Conservation (phyloP, 768 basidiomycete genomes). For the Filobasidium wieringae region DNA sequence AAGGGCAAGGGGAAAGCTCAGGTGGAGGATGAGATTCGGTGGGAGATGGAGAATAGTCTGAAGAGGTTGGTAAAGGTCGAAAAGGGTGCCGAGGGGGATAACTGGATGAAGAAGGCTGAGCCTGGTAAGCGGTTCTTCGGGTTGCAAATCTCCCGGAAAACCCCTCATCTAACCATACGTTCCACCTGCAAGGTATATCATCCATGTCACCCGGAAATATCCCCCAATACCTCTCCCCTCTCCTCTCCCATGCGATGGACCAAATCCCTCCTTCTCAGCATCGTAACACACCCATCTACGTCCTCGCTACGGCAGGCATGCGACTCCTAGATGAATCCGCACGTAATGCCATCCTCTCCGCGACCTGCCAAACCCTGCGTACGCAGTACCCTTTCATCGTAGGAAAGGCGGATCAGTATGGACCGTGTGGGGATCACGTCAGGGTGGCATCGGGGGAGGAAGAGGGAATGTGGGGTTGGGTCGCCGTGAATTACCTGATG, state of each 20-base stretch:
- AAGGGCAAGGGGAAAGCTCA: conserved; percentile 39
- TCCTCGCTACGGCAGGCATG: conserved; percentile 97
- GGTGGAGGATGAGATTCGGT: conserved; percentile 40
- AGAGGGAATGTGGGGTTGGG: conserved; percentile 97
- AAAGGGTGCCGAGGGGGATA: conserved; percentile 75
- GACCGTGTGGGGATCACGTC: conserved; percentile 84
- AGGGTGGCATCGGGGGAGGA: conserved; percentile 95
- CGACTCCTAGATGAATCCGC: conserved; percentile 60
- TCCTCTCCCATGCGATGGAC: conserved; percentile 67
- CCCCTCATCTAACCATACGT: not conserved
- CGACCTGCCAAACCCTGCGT: conserved; percentile 65
- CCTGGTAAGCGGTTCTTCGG: conserved; percentile 55
- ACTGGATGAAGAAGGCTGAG: conserved; percentile 84
- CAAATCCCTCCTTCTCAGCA: conserved; percentile 80
- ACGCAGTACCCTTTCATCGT: conserved; percentile 68
- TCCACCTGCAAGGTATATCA: conserved; percentile 58
- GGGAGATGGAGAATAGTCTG: conserved; percentile 31
- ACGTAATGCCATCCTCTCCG: conserved; percentile 59
- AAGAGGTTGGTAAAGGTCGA: conserved; percentile 65
- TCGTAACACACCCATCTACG: conserved; percentile 72
- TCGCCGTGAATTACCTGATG: conserved; percentile 98
- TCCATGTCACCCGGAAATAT: conserved; percentile 63
- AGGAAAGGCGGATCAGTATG: conserved; percentile 51
- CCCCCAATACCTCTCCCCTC: conserved; percentile 63
- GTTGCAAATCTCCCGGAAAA: not conserved